Evolutionary conservation across 2,329 filamentous ascomycete genomes (phyloP), one percentile per base, ranked within the genome.

Genomic region (Onygenales sp.): DNA sequence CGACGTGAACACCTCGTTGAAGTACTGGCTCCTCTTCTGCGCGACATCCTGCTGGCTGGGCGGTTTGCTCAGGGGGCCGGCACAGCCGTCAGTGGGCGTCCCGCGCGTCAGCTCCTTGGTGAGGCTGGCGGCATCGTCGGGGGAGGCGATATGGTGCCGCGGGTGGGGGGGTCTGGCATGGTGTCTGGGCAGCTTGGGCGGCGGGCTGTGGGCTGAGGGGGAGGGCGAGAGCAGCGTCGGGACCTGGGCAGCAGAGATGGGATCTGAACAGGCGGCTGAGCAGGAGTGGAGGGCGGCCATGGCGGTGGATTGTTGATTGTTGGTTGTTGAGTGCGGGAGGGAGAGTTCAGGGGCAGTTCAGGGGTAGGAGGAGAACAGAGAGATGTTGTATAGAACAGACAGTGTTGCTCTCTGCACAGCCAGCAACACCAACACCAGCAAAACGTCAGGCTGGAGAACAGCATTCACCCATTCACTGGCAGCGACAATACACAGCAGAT

Each of bases 1-100:
- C 11, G 64, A 57, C 2, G 64, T 63, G 55, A 75, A 75, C 5
- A 61, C 64, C 17, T 71, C 68, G 36, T 68, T 67, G 53, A 70
- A 75, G 55, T 72, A 73, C 52, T 69, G 66, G 21, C 59, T 72
- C 55, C 65, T 69, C 53, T 64, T 61, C 52, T 60, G 65, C 42
- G 64, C 55, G 7, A 64, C 51, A n/a, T 64, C 60, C 33, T 31
- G 58, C 54, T 41, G 61, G 57, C 46, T 61, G 58, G 6, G 56
- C 33, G 42, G 45, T 55, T 49, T 59, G 58, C 31, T 50, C 52
- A 50, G 11, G 14, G 14, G 8, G 2, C 10, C 43, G 33, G 48
- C 14, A 42, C 27, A 10, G 32, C 48, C 33, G 5, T 62, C 60
- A 7, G 59, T 39, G 17, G 57, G 46, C 27, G 57, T 41, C 14